Conservation (phyloP, 805 yeast genomes). For the Wickerhamomyces ciferrii region DNA sequence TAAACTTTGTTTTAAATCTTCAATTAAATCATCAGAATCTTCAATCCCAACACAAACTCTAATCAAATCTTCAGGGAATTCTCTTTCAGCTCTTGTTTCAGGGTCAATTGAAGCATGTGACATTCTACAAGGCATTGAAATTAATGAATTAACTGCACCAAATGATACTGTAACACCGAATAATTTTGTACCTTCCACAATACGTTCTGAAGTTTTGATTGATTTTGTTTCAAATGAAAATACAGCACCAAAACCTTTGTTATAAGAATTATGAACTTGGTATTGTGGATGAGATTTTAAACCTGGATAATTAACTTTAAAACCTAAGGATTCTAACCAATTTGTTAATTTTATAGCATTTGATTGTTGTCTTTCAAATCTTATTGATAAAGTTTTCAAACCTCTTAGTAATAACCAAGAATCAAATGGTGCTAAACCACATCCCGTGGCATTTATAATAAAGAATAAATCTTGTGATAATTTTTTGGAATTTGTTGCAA, state of each 20-base stretch:
- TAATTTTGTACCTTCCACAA: constrained; percentile 70
- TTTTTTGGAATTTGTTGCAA: constrained; percentile 61
- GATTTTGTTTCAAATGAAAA: constrained; percentile 84
- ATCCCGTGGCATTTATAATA: constrained; percentile 85
- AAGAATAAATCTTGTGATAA: constrained; percentile 68
- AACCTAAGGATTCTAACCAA: constrained; percentile 59
- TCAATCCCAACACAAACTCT: constrained; percentile 92
- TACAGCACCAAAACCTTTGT: constrained; percentile 87
- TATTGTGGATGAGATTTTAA: constrained; percentile 76
- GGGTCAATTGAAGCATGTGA: constrained; percentile 96
- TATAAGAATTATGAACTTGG: constrained; percentile 69
- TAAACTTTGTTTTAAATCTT: constrained; percentile 73
- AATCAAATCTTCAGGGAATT: constrained; percentile 87
- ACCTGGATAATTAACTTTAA: constrained; percentile 81
- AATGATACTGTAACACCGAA: constrained; percentile 90
- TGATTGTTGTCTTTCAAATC: constrained; percentile 83
- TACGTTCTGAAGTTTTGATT: constrained; percentile 55
- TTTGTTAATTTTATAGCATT: constrained; percentile 74
- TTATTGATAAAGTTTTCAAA: constrained; percentile 77
- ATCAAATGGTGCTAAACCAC: constrained; percentile 90
- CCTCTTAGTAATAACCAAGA: constrained; percentile 89
- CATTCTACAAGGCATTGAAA: constrained; percentile 93
- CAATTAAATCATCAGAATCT: constrained; percentile 70
- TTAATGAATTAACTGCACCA: constrained; percentile 90
- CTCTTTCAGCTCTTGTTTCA: constrained; percentile 79